phyloP scores from a whole-genome alignment of 306 rosid species.

The Trifolium dubium region DNA sequence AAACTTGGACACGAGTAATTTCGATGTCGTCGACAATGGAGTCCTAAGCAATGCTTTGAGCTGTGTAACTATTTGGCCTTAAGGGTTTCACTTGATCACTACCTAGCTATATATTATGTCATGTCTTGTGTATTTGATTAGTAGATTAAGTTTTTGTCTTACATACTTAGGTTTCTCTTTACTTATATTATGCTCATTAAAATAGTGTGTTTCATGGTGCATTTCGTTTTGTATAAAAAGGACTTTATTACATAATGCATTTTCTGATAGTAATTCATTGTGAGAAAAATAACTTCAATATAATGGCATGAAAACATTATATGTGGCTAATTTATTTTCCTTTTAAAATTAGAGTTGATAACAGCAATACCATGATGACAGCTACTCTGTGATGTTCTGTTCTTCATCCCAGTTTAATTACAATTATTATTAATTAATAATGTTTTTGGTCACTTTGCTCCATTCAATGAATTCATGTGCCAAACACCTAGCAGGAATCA shows the following conservation, averaged over 20 bases:
- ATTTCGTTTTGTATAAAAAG: constrained; percentile 44
- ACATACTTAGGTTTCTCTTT: constrained; percentile 6
- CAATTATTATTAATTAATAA: neutral
- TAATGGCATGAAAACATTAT: neutral
- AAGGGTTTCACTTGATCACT: constrained; percentile 28
- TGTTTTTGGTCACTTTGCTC: constrained; percentile 20
- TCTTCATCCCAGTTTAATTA: neutral
- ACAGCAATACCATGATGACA: neutral
- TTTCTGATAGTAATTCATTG: constrained; percentile 16
- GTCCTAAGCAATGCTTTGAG: constrained; percentile 54
- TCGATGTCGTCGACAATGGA: constrained; percentile 48
- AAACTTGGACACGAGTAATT: constrained; percentile 43
- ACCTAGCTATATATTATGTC: constrained; percentile 28
- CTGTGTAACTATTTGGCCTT: constrained; percentile 55
- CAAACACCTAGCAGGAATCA: constrained; percentile 28
- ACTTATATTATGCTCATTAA: constrained; percentile 28
- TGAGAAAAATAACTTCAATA: neutral
- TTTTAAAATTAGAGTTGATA: neutral
- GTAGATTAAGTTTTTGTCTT: constrained; percentile 26
- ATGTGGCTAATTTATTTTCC: neutral
- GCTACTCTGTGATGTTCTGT: constrained; percentile 9
- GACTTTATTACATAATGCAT: constrained; percentile 9
- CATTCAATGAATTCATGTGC: constrained; percentile 29
- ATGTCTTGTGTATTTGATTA: constrained; percentile 20
- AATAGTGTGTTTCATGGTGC: constrained; percentile 27